Conservation (phyloP, 192 early-diverging fungal species). For the Phycomyces nitens region DNA sequence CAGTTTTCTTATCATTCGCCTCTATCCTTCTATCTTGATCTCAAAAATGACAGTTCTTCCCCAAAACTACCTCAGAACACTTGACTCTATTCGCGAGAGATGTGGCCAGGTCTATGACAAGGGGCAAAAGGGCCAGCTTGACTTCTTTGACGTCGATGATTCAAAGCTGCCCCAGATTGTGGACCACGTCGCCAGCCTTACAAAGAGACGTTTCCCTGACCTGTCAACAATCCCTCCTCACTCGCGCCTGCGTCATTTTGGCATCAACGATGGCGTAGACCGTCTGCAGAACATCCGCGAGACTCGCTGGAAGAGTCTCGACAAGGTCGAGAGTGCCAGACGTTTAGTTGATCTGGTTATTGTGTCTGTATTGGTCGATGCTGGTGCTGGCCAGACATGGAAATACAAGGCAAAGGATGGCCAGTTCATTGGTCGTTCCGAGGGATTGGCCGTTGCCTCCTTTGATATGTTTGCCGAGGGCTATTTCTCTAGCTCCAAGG, state of each 20-base stretch:
- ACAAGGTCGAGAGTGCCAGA: slow-evolving; percentile 53
- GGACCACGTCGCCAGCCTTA: slow-evolving; percentile 61
- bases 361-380: slow-evolving; percentile 88
- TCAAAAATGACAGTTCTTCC: slow-evolving; percentile 21
- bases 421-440: slow-evolving; percentile 58
- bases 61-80: slow-evolving; percentile 58
- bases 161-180: slow-evolving; percentile 62
- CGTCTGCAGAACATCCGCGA: background rate
- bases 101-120: slow-evolving; percentile 59
- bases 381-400: slow-evolving; percentile 87
- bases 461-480: slow-evolving; percentile 81
- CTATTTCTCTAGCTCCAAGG: slow-evolving; percentile 60
- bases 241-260: slow-evolving; percentile 84
- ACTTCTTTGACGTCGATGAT: slow-evolving; percentile 72
- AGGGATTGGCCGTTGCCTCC: slow-evolving; percentile 84
- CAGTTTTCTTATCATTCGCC: background rate
- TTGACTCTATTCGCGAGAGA: slow-evolving; percentile 73
- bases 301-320: background rate
- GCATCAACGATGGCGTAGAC: slow-evolving; percentile 30
- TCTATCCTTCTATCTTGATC: background rate
- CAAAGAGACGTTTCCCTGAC: slow-evolving; percentile 64
- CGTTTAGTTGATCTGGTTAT: slow-evolving; percentile 82
- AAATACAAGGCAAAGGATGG: slow-evolving; percentile 55
- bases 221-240: slow-evolving; percentile 77
- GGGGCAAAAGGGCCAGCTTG: slow-evolving; percentile 48